Conservation (phyloP, 441 rosid genomes). For the Populus hybrid region DNA sequence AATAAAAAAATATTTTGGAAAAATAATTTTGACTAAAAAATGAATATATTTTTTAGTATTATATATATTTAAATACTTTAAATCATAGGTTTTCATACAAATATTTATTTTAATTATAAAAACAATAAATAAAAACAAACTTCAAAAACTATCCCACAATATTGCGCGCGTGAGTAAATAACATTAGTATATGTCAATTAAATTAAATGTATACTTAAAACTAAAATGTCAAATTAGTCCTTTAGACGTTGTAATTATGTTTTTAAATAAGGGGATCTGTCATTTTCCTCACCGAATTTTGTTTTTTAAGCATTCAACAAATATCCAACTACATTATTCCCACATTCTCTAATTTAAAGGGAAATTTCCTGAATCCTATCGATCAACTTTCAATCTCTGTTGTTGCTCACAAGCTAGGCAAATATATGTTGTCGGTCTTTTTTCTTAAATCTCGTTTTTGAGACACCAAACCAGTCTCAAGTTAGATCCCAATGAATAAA, state of each 20-base stretch:
- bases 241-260: not conserved
- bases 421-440: not conserved
- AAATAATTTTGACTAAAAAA: no score
- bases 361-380: not conserved
- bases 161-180: no score
- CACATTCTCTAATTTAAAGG: not conserved
- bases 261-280: conserved; percentile 18
- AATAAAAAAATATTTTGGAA: no score
- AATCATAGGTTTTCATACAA: no score
- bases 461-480: not conserved
- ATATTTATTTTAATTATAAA: no score
- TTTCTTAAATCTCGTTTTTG: not conserved
- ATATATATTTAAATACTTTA: no score
- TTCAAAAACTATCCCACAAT: no score
- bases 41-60: no score
- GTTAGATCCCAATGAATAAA: conserved; percentile 13
- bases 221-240: not conserved
- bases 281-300: conserved; percentile 21
- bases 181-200: not conserved
- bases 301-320: no score
- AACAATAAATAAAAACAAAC: no score
- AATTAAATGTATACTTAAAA: not conserved
- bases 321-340: not conserved
- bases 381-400: not conserved
- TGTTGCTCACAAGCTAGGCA: not conserved